Base-by-base conservation (phyloP, 495 filamentous ascomycete genomes). In the Penicillium bialowiezense region DNA sequence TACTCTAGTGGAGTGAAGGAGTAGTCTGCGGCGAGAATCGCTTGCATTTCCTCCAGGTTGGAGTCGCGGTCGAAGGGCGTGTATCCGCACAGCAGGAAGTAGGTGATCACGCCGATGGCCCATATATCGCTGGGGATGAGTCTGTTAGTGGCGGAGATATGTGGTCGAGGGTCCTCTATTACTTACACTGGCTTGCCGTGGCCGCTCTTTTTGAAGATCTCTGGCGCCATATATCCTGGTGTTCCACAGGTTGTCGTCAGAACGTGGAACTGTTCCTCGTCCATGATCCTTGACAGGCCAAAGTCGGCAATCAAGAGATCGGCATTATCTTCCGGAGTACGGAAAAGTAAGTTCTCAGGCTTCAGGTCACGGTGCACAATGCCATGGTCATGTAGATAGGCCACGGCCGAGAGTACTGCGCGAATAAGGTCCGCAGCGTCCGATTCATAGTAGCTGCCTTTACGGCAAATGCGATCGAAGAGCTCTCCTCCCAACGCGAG, bases 11-110 rank as follows among this genome's bases (percentile, higher is more conserved):
- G 93, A n/a, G 88, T 91, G 69, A 97, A 98, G 65, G 80, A 85
- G 75, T 97, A 98, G 74, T 97, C 91, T 23, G 95, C 93, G 42
- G 89, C 85, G 32, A 97, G 80, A 68, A 98, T 98, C 48, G 95
- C 93, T 72, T 97, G 91, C 91, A 98, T 96, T 76, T 98, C 93
- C 69, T 98, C 93, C 56, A 97, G 83, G 68, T 98, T 95, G 40
- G 84, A 90, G 66, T 98, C 93, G 17, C 95, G 87, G 73, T 98
- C 93, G 64, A 98, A 98, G 44, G 95, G 93, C 10, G 95, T 97
- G 72, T 97, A 97, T 51, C 93, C 93, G 71, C 93, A 98, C 44
- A 98, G 84, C 13, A 98, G 76, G 77, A 98, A 98, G 72, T 97
- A 98, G 12, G 88, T 89, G 56, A 92, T 92, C 3, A 90, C 86